Percentiles rank a stretch among this genome's conserved stretches.
These are phyloP conservation scores for Avena atlantica DNA, from an alignment of 176 grass and related monocot genomes.

Conservation along the genomic window DNA sequence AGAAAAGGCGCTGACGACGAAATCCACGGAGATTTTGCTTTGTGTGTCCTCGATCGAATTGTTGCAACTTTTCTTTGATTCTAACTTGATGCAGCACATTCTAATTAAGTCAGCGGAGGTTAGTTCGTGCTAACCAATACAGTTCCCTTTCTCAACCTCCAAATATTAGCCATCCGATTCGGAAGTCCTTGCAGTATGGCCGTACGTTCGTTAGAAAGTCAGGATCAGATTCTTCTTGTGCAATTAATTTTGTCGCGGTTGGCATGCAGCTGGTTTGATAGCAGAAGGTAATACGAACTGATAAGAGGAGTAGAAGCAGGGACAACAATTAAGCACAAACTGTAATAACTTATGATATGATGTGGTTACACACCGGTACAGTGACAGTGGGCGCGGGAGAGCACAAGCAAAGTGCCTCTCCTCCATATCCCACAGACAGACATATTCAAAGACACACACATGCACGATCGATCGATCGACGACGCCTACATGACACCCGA, in stretches of 20 bases:
- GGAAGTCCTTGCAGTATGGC: neutral
- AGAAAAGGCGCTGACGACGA: neutral
- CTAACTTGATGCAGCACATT: neutral
- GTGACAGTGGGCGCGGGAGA: conserved; percentile 51
- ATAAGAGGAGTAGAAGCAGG: neutral
- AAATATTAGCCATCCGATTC: neutral
- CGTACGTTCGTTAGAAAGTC: conserved; percentile 12
- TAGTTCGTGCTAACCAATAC: neutral
- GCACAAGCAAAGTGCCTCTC: conserved; percentile 46
- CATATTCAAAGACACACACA: conserved; percentile 27
- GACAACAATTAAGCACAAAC: neutral
- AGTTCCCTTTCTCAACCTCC: conserved; percentile 12
- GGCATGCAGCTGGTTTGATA: neutral
- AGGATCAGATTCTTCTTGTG: neutral
- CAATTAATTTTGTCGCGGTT: neutral
- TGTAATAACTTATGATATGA: conserved; percentile 48
- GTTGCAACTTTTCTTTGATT: conserved; percentile 11
- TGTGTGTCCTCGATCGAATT: neutral
- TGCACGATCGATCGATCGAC: neutral
- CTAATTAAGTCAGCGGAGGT: neutral
- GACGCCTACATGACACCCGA: conserved; percentile 27
- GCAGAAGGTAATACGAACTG: neutral
- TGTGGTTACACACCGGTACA: conserved; percentile 42
- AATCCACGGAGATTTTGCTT: neutral
- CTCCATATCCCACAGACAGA: conserved; percentile 46